These are phyloP conservation scores for Diphasiastrum complanatum DNA, from an alignment of 83 land plant genomes.

Conservation along the genomic window DNA sequence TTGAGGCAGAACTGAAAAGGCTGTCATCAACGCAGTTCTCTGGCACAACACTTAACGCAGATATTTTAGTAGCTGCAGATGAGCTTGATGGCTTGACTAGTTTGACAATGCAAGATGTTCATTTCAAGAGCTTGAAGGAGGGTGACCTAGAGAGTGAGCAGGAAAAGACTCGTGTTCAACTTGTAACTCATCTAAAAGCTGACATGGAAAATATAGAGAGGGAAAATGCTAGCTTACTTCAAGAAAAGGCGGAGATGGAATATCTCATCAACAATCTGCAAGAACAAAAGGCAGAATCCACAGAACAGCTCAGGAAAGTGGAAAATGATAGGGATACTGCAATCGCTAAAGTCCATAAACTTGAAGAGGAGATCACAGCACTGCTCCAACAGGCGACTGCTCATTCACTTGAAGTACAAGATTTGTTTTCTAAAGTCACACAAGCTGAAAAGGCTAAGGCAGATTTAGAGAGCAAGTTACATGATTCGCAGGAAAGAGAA, in stretches of 20 bases:
- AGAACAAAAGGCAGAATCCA: slow-evolving; percentile 3
- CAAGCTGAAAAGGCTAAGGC: slow-evolving; percentile 19
- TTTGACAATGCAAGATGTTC: slow-evolving; percentile 5
- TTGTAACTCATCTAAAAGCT: background rate
- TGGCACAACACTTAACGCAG: no score
- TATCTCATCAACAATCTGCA: no score
- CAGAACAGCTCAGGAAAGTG: slow-evolving; percentile 25
- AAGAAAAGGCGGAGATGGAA: no score
- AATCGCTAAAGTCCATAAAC: slow-evolving; percentile 3
- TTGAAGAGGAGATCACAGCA: slow-evolving; percentile 18
- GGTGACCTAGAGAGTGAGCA: no score
- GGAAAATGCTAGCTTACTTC: no score
- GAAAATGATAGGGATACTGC: slow-evolving; percentile 10
- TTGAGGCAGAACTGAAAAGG: slow-evolving; percentile 10
- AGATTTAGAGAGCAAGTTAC: slow-evolving; percentile 23
- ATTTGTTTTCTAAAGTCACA: slow-evolving; percentile 1
- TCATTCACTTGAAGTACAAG: slow-evolving; percentile 5
- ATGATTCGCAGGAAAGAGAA: slow-evolving; percentile 16
- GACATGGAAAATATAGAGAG: background rate
- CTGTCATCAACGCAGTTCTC: no score
- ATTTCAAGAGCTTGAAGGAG: no score
- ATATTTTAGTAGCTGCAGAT: no score
- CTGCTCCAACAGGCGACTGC: no score
- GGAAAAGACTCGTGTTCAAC: background rate
- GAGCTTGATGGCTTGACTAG: no score